Conservation (phyloP, 495 filamentous ascomycete species). For the Lophiostoma macrostomum region DNA sequence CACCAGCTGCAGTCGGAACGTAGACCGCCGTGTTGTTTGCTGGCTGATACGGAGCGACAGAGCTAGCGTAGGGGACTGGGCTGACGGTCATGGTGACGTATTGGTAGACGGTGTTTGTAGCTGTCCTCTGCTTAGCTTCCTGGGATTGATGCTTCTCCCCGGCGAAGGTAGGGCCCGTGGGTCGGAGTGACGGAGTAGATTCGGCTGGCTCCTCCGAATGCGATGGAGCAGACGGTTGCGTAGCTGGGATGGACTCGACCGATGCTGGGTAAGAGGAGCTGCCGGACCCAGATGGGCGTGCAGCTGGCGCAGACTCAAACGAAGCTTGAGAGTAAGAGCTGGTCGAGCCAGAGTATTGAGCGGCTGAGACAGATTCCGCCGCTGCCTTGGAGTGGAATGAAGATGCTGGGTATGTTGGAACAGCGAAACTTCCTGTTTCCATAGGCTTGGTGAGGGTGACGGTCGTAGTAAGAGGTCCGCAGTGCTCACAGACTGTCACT, state of each 20-base stretch:
- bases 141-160: not conserved
- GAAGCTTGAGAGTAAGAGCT: too few species aligned
- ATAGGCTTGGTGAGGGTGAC: constrained; percentile 31
- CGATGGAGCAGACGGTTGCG: not conserved
- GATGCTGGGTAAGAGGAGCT: not conserved
- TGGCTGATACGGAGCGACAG: not conserved
- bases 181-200: not conserved
- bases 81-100: constrained; percentile 2
- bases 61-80: not conserved
- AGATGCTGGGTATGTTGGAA: too few species aligned
- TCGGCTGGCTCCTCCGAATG: not conserved
- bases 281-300: too few species aligned
- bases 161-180: not conserved
- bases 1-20: not conserved
- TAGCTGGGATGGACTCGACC: constrained; percentile 1
- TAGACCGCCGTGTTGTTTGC: not conserved
- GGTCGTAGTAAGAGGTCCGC: constrained; percentile 23
- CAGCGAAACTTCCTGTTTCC: too few species aligned
- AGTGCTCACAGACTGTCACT: constrained; percentile 19
- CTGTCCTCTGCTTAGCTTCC: not conserved
- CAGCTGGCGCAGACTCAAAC: too few species aligned
- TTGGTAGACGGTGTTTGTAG: not conserved
- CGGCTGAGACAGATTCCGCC: too few species aligned
- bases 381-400: too few species aligned
- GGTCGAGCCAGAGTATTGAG: too few species aligned